phyloP scores from a whole-genome alignment of 495 filamentous ascomycete species.

The Hypoxylon cercidicola region DNA sequence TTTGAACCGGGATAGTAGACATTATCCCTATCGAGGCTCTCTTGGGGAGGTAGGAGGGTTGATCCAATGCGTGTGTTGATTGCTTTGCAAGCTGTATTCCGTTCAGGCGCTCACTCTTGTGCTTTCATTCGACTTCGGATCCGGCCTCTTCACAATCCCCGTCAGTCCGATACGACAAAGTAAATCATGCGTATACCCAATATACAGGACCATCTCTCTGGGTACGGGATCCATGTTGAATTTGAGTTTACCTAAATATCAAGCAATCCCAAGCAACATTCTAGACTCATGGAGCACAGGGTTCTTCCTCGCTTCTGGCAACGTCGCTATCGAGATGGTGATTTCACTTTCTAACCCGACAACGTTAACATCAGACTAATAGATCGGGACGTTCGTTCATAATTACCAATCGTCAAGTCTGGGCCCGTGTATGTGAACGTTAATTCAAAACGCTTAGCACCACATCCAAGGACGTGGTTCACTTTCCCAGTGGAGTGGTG shows the following conservation, averaged over 20 bases:
- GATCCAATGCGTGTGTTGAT: neutral
- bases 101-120: neutral
- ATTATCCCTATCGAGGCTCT: conserved; percentile 2
- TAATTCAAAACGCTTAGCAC: conserved; percentile 6
- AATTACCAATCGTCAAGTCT: conserved; percentile 23
- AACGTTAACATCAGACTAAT: conserved; percentile 24
- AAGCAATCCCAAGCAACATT: neutral
- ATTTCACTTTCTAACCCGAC: conserved; percentile 15
- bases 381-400: conserved; percentile 10
- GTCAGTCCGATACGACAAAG: conserved; percentile 1
- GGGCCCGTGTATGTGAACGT: neutral
- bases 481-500: conserved; percentile 17
- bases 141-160: conserved; percentile 7
- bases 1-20: conserved; percentile 9
- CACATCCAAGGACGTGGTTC: conserved; percentile 27
- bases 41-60: neutral
- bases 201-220: conserved; percentile 25
- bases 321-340: conserved; percentile 4
- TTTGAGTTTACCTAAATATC: conserved; percentile 1
- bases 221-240: conserved; percentile 1
- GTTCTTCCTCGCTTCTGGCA: conserved; percentile 4
- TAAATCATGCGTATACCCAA: neutral
- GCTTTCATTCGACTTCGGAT: neutral
- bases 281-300: conserved; percentile 14
- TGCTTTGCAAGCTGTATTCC: conserved; percentile 2